Evolutionary conservation across 1,139 yeast genomes (phyloP).

Genomic region (Protomyces arabidopsidicola): DNA sequence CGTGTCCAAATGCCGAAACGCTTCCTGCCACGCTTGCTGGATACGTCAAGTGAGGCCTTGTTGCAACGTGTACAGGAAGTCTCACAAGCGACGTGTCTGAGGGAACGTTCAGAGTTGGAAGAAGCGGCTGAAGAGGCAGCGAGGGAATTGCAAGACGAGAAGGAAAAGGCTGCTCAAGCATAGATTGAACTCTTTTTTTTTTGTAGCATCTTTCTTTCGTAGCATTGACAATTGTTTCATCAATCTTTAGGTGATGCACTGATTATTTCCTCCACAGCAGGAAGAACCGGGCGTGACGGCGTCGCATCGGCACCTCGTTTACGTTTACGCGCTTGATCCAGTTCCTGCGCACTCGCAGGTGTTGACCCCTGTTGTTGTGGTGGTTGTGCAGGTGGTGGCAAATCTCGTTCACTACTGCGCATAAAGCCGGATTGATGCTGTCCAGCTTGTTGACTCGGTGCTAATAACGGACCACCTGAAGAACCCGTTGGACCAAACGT

Average conservation of each 20-base stretch:
- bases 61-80: neutral
- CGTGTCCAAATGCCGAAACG: constrained; percentile 88
- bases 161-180: neutral
- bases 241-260: neutral
- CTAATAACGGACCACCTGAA: neutral
- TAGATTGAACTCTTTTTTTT: neutral
- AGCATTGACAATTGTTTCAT: neutral
- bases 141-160: neutral
- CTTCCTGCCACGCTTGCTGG: constrained; percentile 54
- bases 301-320: neutral
- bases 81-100: neutral
- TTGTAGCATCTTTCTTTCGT: too few relatives aligned
- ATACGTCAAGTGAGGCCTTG: neutral
- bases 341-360: neutral
- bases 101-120: neutral
- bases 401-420: neutral
- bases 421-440: neutral
- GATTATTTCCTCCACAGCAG: neutral
- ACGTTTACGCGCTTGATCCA: neutral
- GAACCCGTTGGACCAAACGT: neutral
- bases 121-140: neutral
- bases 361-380: neutral
- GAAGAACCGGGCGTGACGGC: neutral
- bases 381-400: neutral
- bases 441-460: neutral